Conservation (phyloP, 805 yeast genomes). For the Candida ulmi region DNA sequence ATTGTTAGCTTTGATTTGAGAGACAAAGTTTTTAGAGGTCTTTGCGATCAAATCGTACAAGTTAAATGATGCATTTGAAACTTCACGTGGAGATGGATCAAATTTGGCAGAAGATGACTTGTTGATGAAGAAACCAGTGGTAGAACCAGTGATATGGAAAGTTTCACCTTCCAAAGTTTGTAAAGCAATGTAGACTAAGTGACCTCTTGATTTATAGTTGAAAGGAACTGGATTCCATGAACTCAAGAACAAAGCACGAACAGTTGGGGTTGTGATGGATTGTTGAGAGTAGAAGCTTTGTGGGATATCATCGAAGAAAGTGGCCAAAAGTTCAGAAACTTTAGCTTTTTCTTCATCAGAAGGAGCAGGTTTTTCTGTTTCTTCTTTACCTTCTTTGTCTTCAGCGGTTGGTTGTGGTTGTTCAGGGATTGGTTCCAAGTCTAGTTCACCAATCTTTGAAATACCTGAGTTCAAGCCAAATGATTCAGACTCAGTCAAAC, state of each 20-base stretch:
- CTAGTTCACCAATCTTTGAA: slow-evolving; percentile 39
- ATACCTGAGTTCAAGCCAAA: slow-evolving; percentile 41
- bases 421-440: slow-evolving; percentile 26
- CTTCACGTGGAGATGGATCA: slow-evolving; percentile 51
- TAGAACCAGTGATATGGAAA: slow-evolving; percentile 71
- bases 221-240: slow-evolving; percentile 86
- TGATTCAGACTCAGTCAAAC: slow-evolving; percentile 42
- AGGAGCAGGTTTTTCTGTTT: slow-evolving; percentile 17
- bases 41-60: slow-evolving; percentile 54
- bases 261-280: slow-evolving; percentile 27
- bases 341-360: slow-evolving; percentile 19
- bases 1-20: slow-evolving; percentile 48
- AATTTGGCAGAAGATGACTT: slow-evolving; percentile 61
- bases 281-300: slow-evolving; percentile 16
- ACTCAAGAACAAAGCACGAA: slow-evolving; percentile 62
- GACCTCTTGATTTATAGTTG: slow-evolving; percentile 61
- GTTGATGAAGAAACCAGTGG: slow-evolving; percentile 76
- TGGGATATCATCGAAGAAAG: slow-evolving; percentile 16
- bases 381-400: slow-evolving; percentile 8
- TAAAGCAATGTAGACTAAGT: slow-evolving; percentile 67
- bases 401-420: slow-evolving; percentile 6
- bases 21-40: slow-evolving; percentile 59
- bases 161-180: slow-evolving; percentile 80
- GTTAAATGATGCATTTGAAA: slow-evolving; percentile 29
- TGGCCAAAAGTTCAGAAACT: slow-evolving; percentile 13